Evolutionary conservation across 2,329 filamentous ascomycete species (phyloP), one percentile per base, ranked within the genome.

Genomic region (Colletotrichum trifolii): DNA sequence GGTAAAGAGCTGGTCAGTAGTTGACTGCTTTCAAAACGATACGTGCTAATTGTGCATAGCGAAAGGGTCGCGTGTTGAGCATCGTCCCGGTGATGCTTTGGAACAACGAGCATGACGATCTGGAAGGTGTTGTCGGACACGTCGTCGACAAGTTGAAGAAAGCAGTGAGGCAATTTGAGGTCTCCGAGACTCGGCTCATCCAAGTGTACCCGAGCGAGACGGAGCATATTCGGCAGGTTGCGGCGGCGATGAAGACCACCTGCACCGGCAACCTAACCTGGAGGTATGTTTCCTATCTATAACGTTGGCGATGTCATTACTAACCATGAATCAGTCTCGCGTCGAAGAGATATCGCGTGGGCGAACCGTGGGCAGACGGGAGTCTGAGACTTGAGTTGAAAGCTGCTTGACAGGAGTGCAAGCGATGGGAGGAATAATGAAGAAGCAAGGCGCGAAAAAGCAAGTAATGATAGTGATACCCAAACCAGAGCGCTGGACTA

Each of bases 261-360:
- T 67, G 63, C 58, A 67, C 66, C 2, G 66, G 66, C 35, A 67
- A 66, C 13, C 40, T 67, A 3, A 33, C 49, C 8, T 67, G 66
- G 66, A 67, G 66, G 66, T 66, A 25, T 39, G 63, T 48, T 13
- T 11, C 47, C 2, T 39, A 10, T 11, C n/a, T 6, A 4, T 10
- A 7, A 13, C 34, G 7, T 33, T 10, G 13, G 5, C 8, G 9
- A 11, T n/a, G 8, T 15, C 17, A 33, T 53, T 54, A 25, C 48
- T 63, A 43, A 66, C 59, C 12, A 50, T 3, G 39, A 36, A 38
- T 7, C 25, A 67, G 65, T 49, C 52, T 67, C 13, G 45, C 42
- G 35, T 55, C 50, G 3, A 49, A 56, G 33, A 48, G 65, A n/a
- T 67, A 67, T 34, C 43, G 9, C 7, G 47, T 67, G 11, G 65